Percentiles rank a stretch among this genome's conserved stretches.
These are phyloP conservation scores for Aeminium ludgeri DNA, from an alignment of 495 filamentous ascomycete genomes.

Conservation along the genomic window DNA sequence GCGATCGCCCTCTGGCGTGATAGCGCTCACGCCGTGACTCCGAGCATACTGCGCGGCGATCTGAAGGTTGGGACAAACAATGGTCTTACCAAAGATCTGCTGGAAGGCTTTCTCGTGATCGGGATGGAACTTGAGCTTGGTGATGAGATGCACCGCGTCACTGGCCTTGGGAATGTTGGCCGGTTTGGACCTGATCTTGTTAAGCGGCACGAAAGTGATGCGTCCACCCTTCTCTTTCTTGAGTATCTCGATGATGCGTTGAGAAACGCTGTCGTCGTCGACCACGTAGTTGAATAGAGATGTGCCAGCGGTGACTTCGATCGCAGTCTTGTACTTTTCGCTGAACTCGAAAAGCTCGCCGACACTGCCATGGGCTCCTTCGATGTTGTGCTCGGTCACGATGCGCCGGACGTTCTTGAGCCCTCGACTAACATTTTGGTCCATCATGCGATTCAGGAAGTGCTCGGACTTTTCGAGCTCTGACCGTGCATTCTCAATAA, in stretches of 20 bases:
- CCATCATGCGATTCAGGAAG: constrained; percentile 69
- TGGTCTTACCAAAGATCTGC: constrained; percentile 88
- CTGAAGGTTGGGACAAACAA: constrained; percentile 77
- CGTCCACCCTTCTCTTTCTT: constrained; percentile 68
- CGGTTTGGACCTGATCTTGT: constrained; percentile 49
- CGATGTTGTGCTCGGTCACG: constrained; percentile 55
- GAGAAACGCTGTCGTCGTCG: constrained; percentile 78
- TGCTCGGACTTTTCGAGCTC: constrained; percentile 64
- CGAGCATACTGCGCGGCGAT: constrained; percentile 78
- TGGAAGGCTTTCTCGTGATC: constrained; percentile 71
- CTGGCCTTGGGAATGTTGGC: constrained; percentile 66
- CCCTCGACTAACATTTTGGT: constrained; percentile 66
- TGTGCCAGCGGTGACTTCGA: constrained; percentile 82
- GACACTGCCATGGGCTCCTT: constrained; percentile 83
- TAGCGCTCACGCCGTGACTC: constrained; percentile 76
- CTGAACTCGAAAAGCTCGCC: constrained; percentile 76
- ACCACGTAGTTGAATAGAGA: constrained; percentile 95
- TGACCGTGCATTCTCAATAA: constrained; percentile 52
- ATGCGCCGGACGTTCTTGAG: constrained; percentile 65
- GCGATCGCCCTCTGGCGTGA: constrained; percentile 85
- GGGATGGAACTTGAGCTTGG: constrained; percentile 65
- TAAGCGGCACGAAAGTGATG: constrained; percentile 88
- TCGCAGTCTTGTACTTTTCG: constrained; percentile 73
- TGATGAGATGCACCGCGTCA: constrained; percentile 73
- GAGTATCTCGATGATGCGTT: constrained; percentile 59